A percentile compares a stretch with the other conserved stretches of the same genome.
phyloP scores from a whole-genome alignment of 2,329 filamentous ascomycete species.

The Diaporthe amygdali region DNA sequence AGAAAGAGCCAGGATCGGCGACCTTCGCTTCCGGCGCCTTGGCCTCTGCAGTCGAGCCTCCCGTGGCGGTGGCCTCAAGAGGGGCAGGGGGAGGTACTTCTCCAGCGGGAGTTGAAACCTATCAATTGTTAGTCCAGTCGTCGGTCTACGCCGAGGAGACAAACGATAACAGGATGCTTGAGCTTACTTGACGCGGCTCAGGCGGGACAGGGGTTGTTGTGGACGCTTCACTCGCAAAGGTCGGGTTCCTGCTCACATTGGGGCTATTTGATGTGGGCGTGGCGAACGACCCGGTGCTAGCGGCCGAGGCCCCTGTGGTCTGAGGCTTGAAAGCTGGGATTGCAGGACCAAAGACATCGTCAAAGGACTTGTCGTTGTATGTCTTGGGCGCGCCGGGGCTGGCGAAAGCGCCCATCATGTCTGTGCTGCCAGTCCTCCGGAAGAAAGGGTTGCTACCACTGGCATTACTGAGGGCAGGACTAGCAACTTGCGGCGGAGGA shows the following conservation, averaged over 20 bases:
- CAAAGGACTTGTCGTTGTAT: constrained; percentile 73
- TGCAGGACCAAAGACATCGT: constrained; percentile 83
- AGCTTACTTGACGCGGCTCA: constrained; percentile 78
- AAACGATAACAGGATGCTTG: constrained; percentile 73
- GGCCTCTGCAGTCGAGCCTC: constrained; percentile 25
- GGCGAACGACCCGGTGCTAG: constrained; percentile 56
- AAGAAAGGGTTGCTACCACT: constrained; percentile 97
- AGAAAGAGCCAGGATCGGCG: constrained; percentile 20
- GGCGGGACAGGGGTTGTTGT: constrained; percentile 68
- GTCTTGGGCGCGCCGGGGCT: constrained; percentile 49
- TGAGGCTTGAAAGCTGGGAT: constrained; percentile 67
- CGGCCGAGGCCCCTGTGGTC: constrained; percentile 60
- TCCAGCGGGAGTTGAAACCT: constrained; percentile 29
- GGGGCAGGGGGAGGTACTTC: constrained; percentile 32
- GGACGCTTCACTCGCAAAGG: constrained; percentile 58
- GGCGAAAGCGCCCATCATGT: constrained; percentile 61
- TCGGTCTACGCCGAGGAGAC: constrained; percentile 67
- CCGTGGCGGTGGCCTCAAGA: constrained; percentile 39
- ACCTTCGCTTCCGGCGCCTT: constrained; percentile 21
- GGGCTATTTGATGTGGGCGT: constrained; percentile 63
- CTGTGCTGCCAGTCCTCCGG: constrained; percentile 68
- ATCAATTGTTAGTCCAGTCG: constrained; percentile 28
- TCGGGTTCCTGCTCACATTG: constrained; percentile 66
- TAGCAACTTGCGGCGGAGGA: constrained; percentile 58
- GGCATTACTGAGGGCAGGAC: constrained; percentile 70